Evolutionary conservation across 805 yeast species (phyloP).

Genomic region (Grigorovia humatica): DNA sequence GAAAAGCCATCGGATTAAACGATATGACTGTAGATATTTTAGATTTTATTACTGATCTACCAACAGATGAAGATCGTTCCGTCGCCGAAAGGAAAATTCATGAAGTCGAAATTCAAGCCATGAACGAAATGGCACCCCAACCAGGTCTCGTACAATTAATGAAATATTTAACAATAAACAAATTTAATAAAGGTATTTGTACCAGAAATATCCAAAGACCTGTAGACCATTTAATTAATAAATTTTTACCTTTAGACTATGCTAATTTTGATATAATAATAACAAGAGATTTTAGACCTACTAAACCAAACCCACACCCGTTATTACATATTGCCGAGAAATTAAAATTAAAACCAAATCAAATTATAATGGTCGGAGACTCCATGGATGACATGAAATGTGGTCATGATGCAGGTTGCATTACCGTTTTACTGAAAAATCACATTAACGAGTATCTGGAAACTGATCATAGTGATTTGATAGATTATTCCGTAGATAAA

Average conservation of each 20-base stretch:
- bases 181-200: conserved; percentile 44
- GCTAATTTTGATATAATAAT: conserved; percentile 40
- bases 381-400: conserved; percentile 60
- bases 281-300: conserved; percentile 55
- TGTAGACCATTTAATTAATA: conserved; percentile 40
- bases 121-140: conserved; percentile 46
- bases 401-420: conserved; percentile 53
- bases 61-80: conserved; percentile 28
- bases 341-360: conserved; percentile 38
- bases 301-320: conserved; percentile 62
- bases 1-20: conserved; percentile 43
- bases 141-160: conserved; percentile 38
- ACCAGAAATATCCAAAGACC: conserved; percentile 50
- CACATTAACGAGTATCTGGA: conserved; percentile 39
- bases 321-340: conserved; percentile 41
- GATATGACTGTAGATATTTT: conserved; percentile 42
- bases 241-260: conserved; percentile 32
- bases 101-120: conserved; percentile 50
- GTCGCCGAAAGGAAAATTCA: conserved; percentile 39
- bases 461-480: conserved; percentile 23
- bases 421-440: conserved; percentile 44
- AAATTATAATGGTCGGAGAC: conserved; percentile 63
- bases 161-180: conserved; percentile 20
- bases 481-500: conserved; percentile 14
- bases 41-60: conserved; percentile 36